phyloP scores from a whole-genome alignment of 331 rosid genomes.

The Prunus yedoensis region DNA sequence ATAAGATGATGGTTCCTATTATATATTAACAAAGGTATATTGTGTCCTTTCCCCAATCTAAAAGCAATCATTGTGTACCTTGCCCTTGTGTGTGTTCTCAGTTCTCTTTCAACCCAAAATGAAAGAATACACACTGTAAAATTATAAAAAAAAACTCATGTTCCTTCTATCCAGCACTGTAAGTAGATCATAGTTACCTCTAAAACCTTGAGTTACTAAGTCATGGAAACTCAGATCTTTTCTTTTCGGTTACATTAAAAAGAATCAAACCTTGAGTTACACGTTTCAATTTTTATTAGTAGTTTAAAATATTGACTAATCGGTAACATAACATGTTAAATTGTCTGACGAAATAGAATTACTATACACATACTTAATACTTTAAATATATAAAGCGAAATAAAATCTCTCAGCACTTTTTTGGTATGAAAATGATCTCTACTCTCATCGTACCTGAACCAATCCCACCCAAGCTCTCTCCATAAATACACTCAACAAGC shows the following conservation, averaged over 20 bases:
- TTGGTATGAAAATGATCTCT: not conserved
- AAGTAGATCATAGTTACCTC: not conserved
- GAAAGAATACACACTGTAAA: not conserved
- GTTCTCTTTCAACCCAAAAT: not conserved
- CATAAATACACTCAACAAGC: slow-evolving; percentile 4
- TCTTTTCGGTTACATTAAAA: too few relatives aligned
- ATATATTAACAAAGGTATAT: slow-evolving; percentile 20
- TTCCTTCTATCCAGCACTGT: not conserved
- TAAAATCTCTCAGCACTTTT: not conserved
- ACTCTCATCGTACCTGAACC: not conserved
- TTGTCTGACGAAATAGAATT: too few relatives aligned
- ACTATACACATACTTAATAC: too few relatives aligned
- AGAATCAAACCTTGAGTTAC: too few relatives aligned
- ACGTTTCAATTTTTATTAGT: too few relatives aligned
- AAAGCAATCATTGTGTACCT: slow-evolving; percentile 25
- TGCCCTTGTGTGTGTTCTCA: not conserved
- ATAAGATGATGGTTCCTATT: slow-evolving; percentile 3
- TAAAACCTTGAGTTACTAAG: too few relatives aligned
- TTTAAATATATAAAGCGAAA: not conserved
- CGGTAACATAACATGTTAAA: not conserved
- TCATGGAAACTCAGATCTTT: too few relatives aligned
- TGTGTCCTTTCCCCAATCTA: slow-evolving; percentile 31
- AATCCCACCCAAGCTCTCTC: not conserved
- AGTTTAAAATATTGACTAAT: too few relatives aligned
- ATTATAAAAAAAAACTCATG: not conserved